Evolutionary conservation across 768 basidiomycete genomes (phyloP).

Genomic region (Lentinula sp.): DNA sequence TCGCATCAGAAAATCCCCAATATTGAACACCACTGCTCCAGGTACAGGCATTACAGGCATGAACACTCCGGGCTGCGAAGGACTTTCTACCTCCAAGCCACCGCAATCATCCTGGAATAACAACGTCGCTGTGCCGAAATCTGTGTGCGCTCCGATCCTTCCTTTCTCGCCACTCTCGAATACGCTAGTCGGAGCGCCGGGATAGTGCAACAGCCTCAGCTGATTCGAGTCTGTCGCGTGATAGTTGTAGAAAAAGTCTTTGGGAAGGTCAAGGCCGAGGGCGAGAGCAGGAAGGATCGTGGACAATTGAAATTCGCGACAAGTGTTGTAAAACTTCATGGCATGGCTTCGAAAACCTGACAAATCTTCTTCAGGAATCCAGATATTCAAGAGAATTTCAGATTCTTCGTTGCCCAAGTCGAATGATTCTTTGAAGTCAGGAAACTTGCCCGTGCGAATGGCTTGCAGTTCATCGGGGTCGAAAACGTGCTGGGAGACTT

Average conservation of each 20-base stretch:
- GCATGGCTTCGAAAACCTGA: slow-evolving; percentile 29
- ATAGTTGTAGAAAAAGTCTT: slow-evolving; percentile 22
- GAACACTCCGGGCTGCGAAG: slow-evolving; percentile 26
- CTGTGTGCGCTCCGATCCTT: slow-evolving; percentile 30
- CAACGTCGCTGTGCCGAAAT: slow-evolving; percentile 37
- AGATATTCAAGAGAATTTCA: slow-evolving; percentile 26
- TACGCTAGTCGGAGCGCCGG: slow-evolving; percentile 19
- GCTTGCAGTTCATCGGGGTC: slow-evolving; percentile 17
- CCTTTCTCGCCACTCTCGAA: slow-evolving; percentile 22
- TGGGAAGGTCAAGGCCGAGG: slow-evolving; percentile 23
- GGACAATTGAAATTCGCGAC: slow-evolving; percentile 22
- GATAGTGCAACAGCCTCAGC: slow-evolving; percentile 35
- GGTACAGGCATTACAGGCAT: slow-evolving; percentile 18
- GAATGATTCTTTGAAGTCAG: slow-evolving; percentile 31
- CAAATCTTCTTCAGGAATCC: slow-evolving; percentile 27
- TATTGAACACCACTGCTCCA: slow-evolving; percentile 27
- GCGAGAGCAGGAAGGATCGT: slow-evolving; percentile 28
- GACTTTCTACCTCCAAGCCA: slow-evolving; percentile 39
- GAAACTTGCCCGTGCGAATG: slow-evolving; percentile 19
- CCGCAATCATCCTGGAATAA: slow-evolving; percentile 39
- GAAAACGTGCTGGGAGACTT: slow-evolving; percentile 18
- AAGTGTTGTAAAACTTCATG: slow-evolving; percentile 26
- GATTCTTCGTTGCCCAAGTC: slow-evolving; percentile 26
- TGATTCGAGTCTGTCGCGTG: slow-evolving; percentile 27
- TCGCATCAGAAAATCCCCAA: slow-evolving; percentile 26